Percentiles rank a stretch among this genome's conserved stretches.
These are phyloP conservation scores for Phialocephala subalpina DNA, from an alignment of 2,329 filamentous ascomycete genomes.

Conservation along the genomic window DNA sequence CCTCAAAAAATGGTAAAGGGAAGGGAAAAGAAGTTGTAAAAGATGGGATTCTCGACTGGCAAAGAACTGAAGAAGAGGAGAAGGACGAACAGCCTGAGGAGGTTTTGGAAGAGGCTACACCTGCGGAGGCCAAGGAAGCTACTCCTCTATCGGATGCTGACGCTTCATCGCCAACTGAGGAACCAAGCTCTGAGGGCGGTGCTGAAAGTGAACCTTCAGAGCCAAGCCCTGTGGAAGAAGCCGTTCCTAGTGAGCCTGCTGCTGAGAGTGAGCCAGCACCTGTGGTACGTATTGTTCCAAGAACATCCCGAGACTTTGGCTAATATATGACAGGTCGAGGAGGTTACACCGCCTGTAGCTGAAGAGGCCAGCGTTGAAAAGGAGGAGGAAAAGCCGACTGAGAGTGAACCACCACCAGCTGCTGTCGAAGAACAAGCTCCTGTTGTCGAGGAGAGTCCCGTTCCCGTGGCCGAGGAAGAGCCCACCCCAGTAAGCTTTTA, in stretches of 20 bases:
- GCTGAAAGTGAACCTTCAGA: constrained; percentile 12
- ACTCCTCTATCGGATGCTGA: constrained; percentile 18
- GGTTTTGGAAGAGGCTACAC: constrained; percentile 11
- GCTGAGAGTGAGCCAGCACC: constrained; percentile 12
- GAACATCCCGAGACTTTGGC: background rate
- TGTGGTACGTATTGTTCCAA: constrained; percentile 9
- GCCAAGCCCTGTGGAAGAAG: constrained; percentile 6
- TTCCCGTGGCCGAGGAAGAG: background rate
- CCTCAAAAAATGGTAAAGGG: too few species aligned
- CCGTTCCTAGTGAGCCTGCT: background rate
- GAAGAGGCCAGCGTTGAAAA: background rate
- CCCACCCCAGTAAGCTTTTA: background rate
- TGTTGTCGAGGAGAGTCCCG: constrained; percentile 3
- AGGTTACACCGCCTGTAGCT: background rate
- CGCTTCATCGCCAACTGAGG: constrained; percentile 16
- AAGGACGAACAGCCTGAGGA: constrained; percentile 22
- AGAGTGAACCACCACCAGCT: background rate
- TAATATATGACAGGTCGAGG: background rate
- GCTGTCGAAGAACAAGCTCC: background rate
- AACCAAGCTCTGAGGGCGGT: constrained; percentile 16
- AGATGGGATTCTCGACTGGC: too few species aligned
- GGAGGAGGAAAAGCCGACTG: constrained; percentile 1
- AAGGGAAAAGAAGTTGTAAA: constrained; percentile 29
- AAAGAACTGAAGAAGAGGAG: constrained; percentile 23
- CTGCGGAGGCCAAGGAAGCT: background rate